Conservation (phyloP, 495 filamentous ascomycete genomes). For the Penicillium antarcticum region DNA sequence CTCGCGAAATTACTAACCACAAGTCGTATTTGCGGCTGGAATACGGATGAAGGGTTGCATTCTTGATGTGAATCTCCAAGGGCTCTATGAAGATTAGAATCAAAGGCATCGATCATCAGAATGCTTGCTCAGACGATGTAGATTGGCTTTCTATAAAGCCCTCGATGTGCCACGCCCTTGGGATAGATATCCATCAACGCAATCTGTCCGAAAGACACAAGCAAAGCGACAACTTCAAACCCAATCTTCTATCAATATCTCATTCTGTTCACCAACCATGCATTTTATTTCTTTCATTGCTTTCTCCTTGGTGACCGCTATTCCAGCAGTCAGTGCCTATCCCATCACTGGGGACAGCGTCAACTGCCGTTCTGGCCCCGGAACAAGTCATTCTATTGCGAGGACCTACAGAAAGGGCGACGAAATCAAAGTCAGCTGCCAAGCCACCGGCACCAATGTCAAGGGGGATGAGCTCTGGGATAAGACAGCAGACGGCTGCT, state of each 20-base stretch:
- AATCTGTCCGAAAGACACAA: neutral
- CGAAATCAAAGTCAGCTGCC: conserved; percentile 11
- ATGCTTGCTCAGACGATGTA: neutral
- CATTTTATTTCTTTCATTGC: conserved; percentile 7
- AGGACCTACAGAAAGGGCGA: conserved; percentile 11
- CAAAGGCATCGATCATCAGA: neutral
- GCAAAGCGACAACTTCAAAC: neutral
- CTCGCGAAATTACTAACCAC: too few relatives aligned
- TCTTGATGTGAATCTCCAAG: neutral
- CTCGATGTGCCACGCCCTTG: neutral
- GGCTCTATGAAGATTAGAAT: neutral
- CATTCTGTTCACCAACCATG: neutral
- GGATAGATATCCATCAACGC: neutral
- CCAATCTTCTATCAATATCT: too few relatives aligned
- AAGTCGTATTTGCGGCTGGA: neutral
- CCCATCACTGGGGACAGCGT: conserved; percentile 10
- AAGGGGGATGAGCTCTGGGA: conserved; percentile 16
- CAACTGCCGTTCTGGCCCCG: conserved; percentile 16
- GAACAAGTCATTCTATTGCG: conserved; percentile 9
- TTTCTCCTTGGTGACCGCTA: conserved; percentile 1
- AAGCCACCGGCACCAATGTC: conserved; percentile 6
- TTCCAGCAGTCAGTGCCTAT: conserved; percentile 9
- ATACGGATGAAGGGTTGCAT: neutral
- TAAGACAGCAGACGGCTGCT: conserved; percentile 17
- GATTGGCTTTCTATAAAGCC: neutral